Evolutionary conservation across 805 yeast genomes (phyloP), one percentile per base, ranked within the genome.

Genomic region (Saturnispora kantuleensis): DNA sequence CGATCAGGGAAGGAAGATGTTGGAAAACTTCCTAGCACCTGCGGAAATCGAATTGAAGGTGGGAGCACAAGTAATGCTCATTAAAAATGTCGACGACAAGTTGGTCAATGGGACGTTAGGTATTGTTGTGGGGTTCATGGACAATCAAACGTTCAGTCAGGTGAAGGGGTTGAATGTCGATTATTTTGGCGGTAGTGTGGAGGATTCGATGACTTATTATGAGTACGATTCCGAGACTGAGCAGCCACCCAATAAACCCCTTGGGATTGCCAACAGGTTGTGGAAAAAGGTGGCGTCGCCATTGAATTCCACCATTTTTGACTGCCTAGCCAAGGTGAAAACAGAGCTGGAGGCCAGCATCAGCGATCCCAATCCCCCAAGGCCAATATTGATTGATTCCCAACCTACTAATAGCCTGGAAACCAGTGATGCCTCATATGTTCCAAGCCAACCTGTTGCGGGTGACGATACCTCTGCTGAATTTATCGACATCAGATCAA

Each of bases 21-120:
- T 81, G 10, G 66, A 70, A 17, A 76, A 77, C 52, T 79, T 82
- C 50, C 60, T 84, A 54, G 84, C 88, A 1, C 84, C 86, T 2
- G 65, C 68, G 32, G 63, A 62, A 32, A 57, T 84, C 11, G 66
- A 66, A 6, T 63, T 84, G 53, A 84, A 83, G 55, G 71, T 71
- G 45, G 82, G 82, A 38, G 86, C 90, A 0, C 93, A 84, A 61
- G 94, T 84, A 1, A 84, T 84, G 90, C 76, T 84, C 70, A 70
- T 84, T 39, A 84, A 84, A 56, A 84, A 84, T 56, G 70, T 79
- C 46, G 90, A 82, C 56, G 81, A 75, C 28, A 70, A 77, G 0
- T 65, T 84, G 39, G 93, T 84, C 10, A 84, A 84, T 62, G 94
- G 94, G 0, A 77, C 88, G 0, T 63, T 84, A 30, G 94, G 94